Conservation (phyloP, 257 asterid species). For the Haberlea rhodopensis region DNA sequence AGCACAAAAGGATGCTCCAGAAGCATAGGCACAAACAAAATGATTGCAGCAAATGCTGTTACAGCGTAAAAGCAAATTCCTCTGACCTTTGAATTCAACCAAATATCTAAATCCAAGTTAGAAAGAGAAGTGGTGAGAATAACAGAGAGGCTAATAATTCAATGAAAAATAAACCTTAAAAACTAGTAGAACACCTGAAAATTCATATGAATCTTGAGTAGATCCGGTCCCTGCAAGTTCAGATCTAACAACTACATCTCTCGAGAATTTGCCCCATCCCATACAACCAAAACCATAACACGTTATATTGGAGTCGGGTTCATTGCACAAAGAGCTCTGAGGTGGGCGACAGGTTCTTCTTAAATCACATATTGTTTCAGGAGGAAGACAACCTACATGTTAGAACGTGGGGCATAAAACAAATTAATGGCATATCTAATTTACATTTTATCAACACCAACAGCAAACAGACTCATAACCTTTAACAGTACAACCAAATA, state of each 20-base stretch:
- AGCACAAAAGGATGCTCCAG: conserved; percentile 82
- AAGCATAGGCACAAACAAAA: conserved; percentile 69
- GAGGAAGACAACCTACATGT: conserved; percentile 37
- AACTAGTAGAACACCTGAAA: conserved; percentile 51
- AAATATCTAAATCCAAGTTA: conserved; percentile 47
- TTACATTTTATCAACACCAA: neutral
- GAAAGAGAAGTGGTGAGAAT: conserved; percentile 20
- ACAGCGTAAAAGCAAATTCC: conserved; percentile 72
- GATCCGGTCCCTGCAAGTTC: conserved; percentile 71
- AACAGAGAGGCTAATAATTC: neutral
- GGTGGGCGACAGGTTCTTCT: conserved; percentile 29
- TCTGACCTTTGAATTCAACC: conserved; percentile 59
- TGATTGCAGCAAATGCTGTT: conserved; percentile 63
- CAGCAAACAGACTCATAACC: neutral
- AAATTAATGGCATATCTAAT: neutral
- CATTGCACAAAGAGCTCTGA: conserved; percentile 35
- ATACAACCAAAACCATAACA: conserved; percentile 25
- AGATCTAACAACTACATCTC: conserved; percentile 58
- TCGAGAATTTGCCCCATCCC: conserved; percentile 34
- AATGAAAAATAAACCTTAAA: conserved; percentile 9
- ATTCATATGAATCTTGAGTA: conserved; percentile 52
- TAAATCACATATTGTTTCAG: conserved; percentile 24
- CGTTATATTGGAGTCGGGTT: conserved; percentile 29
- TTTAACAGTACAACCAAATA: neutral
- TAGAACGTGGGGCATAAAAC: conserved; percentile 20